These are phyloP conservation scores for Coniochaeta sp. DNA, from an alignment of 2,329 filamentous ascomycete genomes.

Conservation along the genomic window DNA sequence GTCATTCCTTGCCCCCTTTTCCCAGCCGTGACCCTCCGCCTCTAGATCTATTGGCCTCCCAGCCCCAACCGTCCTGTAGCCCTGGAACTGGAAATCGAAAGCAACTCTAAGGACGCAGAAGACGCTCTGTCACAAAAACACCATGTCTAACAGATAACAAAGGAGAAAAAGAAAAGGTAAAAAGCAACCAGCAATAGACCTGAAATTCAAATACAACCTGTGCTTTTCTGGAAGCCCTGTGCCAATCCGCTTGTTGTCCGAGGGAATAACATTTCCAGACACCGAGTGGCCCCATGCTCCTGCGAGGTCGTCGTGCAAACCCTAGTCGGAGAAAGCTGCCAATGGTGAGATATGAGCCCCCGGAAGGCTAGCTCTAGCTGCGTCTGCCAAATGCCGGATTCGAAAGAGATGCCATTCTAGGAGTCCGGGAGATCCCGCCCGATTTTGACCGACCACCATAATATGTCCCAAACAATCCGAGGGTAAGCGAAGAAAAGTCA, in stretches of 20 bases:
- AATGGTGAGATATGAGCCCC: neutral
- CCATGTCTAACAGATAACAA: neutral
- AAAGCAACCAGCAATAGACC: neutral
- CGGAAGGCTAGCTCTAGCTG: neutral
- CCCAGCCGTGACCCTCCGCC: neutral
- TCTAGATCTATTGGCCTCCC: neutral
- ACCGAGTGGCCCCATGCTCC: neutral
- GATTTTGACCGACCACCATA: neutral
- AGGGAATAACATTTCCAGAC: neutral
- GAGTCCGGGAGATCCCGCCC: neutral
- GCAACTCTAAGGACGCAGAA: neutral
- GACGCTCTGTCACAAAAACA: neutral
- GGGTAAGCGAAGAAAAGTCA: neutral
- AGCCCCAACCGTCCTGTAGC: neutral
- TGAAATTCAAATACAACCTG: neutral
- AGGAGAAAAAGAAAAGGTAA: neutral
- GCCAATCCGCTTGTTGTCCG: neutral
- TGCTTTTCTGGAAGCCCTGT: neutral
- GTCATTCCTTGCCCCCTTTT: neutral
- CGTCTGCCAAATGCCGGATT: neutral
- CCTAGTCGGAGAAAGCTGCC: neutral
- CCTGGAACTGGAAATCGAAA: neutral
- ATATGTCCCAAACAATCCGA: neutral
- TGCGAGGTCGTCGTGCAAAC: neutral
- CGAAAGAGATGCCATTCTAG: neutral